These are phyloP conservation scores for Tetrapyrgos nigripes DNA, from an alignment of 1,284 basidiomycete species.

Conservation along the genomic window DNA sequence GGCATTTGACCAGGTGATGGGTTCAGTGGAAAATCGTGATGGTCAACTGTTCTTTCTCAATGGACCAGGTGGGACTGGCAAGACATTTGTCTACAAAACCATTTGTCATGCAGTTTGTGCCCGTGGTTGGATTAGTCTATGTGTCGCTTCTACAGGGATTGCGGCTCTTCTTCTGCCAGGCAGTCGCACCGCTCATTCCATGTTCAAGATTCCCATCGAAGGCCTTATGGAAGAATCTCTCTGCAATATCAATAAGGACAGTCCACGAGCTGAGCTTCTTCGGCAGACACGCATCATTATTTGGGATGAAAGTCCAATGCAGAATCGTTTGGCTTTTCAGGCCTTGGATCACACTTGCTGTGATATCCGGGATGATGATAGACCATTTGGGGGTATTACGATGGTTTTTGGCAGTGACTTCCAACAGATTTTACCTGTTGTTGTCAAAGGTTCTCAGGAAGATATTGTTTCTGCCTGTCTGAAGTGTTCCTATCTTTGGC, in stretches of 20 bases:
- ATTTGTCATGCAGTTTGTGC: conserved; percentile 38
- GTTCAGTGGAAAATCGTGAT: conserved; percentile 29
- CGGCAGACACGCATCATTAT: conserved; percentile 21
- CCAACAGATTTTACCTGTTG: too few relatives aligned
- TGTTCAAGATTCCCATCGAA: conserved; percentile 50
- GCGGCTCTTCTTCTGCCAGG: conserved; percentile 46
- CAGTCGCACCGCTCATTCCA: conserved; percentile 49
- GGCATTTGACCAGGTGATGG: conserved; percentile 39
- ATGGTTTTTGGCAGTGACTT: too few relatives aligned
- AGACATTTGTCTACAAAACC: conserved; percentile 53
- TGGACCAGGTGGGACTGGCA: conserved; percentile 54
- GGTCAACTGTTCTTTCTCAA: conserved; percentile 49
- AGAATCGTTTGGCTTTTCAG: conserved; percentile 38
- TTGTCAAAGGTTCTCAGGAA: conserved; percentile 37
- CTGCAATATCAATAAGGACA: conserved; percentile 38
- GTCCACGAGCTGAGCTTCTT: conserved; percentile 33
- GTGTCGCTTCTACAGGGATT: conserved; percentile 53
- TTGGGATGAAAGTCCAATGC: too few relatives aligned
- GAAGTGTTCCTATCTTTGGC: conserved; percentile 43
- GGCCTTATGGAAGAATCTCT: conserved; percentile 31
- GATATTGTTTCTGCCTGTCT: conserved; percentile 43
- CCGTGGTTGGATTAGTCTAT: conserved; percentile 40
- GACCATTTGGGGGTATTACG: conserved; percentile 46
- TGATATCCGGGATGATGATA: conserved; percentile 32
- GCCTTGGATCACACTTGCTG: conserved; percentile 36